These are phyloP conservation scores for Kurtzmaniella quercitrusa DNA, from an alignment of 1,139 yeast genomes.

Conservation along the genomic window DNA sequence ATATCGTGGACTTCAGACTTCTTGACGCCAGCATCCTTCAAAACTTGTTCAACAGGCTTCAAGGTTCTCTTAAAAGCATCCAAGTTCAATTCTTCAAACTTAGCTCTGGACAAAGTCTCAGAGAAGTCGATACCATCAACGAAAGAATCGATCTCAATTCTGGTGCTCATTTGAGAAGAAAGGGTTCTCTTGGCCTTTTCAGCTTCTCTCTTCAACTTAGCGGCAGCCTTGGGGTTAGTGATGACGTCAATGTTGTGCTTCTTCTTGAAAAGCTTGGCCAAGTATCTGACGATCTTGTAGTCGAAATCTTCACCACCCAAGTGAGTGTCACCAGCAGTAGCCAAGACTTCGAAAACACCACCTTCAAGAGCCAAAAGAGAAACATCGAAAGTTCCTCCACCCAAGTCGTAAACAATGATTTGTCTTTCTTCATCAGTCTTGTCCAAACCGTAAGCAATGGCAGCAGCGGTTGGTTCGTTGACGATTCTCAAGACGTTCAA, in stretches of 20 bases:
- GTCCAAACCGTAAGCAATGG: slow-evolving; percentile 95
- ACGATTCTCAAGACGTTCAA: slow-evolving; percentile 91
- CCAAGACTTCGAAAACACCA: slow-evolving; percentile 50
- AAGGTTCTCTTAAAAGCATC: slow-evolving; percentile 85
- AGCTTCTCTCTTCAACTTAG: slow-evolving; percentile 91
- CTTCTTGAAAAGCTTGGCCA: slow-evolving; percentile 81
- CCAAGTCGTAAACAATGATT: slow-evolving; percentile 49
- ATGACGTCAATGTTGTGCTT: slow-evolving; percentile 77
- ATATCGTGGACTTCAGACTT: slow-evolving; percentile 85
- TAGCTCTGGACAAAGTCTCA: slow-evolving; percentile 90
- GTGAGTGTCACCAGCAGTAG: slow-evolving; percentile 54
- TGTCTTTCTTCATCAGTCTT: slow-evolving; percentile 55
- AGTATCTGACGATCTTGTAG: slow-evolving; percentile 81
- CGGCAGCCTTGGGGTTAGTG: slow-evolving; percentile 71
- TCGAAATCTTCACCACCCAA: slow-evolving; percentile 93
- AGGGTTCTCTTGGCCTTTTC: slow-evolving; percentile 96
- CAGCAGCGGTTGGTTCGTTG: slow-evolving; percentile 98
- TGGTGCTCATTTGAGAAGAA: slow-evolving; percentile 83
- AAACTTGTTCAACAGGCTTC: slow-evolving; percentile 90
- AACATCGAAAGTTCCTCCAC: slow-evolving; percentile 56
- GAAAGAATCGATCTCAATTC: slow-evolving; percentile 93
- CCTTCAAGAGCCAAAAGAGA: slow-evolving; percentile 49
- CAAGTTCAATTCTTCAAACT: slow-evolving; percentile 88
- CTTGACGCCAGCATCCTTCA: slow-evolving; percentile 82
- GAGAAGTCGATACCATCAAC: slow-evolving; percentile 94